Base-by-base conservation (phyloP, 495 filamentous ascomycete genomes). In the Tuber indicum region DNA sequence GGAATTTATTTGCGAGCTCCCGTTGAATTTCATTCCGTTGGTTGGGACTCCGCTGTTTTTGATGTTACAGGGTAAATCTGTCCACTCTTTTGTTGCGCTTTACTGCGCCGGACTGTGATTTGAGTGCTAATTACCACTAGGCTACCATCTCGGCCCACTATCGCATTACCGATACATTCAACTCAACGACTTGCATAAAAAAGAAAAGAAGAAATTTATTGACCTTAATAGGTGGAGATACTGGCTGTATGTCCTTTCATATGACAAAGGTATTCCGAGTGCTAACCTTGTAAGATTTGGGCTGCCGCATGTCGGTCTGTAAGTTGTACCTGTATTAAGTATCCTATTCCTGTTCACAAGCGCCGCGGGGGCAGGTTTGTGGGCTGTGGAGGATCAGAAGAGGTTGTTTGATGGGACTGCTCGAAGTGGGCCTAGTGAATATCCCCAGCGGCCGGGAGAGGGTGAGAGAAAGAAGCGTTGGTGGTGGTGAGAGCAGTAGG, bases 1-100 rank as follows among this genome's bases (percentile, higher is more conserved):
- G 74, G 92, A 95, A 84, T 91, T 94, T 75, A 83, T 93, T n/a
- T 83, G 92, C 62, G 92, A 94, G 81, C 86, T 98, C n/a, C 94
- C 96, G 19, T 86, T 98, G 72, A 98, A 97, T 84, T 91, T 97
- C 75, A 92, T 99, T 66, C 96, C 96, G 0, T 88, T 98, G 0
- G 88, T 98, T 32, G 96, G 96, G 4, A 94, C 95, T 3, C 85
- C 90, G 19, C 80, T 93, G 0, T 99, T 96, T 84, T 86, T 98
- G 12, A 72, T 92, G 21, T 78, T 96, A 44, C 91, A 96, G 84
- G 95, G 93, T 79, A 88, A 85, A 83, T 47, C 43, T 16, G 7
- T 19, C 12, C 72, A 36, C 81, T 81, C 84, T 62, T 32, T 12
- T 6, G 32, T 17, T 17, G n/a, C 2, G 84, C 49, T 82, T 83